Evolutionary conservation across 306 rosid species (phyloP), one percentile per base, ranked within the genome.

Genomic region (Pueraria montana): DNA sequence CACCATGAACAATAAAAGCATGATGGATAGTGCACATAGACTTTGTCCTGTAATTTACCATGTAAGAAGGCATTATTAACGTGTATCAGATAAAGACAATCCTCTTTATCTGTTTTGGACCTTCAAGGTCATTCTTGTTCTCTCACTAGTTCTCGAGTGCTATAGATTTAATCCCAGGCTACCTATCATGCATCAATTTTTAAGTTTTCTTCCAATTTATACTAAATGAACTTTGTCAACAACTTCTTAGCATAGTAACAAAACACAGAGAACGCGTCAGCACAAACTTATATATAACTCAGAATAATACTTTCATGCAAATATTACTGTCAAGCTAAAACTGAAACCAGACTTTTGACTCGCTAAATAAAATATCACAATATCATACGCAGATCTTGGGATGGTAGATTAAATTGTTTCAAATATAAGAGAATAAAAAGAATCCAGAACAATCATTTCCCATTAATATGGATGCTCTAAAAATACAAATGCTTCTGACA

Each of bases 391-490:
- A 17, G 6, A 40, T 6, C 32, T 68, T n/a, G 74, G 74, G 74
- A 4, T 38, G 74, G 24, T 14, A 20, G 34, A 68, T 68, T 68
- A 20, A 20, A 68, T 16, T 0, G 4, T 71, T 24, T 71, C 8
- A 11, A 46, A 71, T 27, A 72, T 27, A 48, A 26, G 40, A 46
- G 34, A 3, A 72, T 16, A 72, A 38, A 69, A 21, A 69, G 20
- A 69, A 69, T 43, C 74, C 56, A 21, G 16, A 11, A 18, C 3
- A 56, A 10, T 20, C 64, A 20, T 56, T 56, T 72, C 62, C 77
- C n/a, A 72, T 72, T 17, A 17, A 32, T 27, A 52, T 73, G 18
- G 18, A 73, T 23, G 12, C 20, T 43, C 55, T 20, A 43, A 43
- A 69, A 72, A 10, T 8, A 48, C 6, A 55, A 52, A 36, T 55